Conservation (phyloP, 768 basidiomycete genomes). For the Kwoniella sp. region DNA sequence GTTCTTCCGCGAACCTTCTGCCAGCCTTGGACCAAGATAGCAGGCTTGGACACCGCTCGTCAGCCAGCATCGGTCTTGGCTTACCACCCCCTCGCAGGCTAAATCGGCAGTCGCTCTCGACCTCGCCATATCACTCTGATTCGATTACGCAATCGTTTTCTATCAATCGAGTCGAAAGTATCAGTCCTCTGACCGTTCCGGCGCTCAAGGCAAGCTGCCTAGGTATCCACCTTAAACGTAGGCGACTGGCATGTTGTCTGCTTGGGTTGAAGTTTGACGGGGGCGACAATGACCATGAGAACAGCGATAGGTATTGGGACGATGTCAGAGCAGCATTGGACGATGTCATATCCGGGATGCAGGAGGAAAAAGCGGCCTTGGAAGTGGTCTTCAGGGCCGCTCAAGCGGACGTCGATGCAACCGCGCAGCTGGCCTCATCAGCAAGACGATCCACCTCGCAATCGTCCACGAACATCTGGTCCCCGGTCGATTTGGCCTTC, state of each 20-base stretch:
- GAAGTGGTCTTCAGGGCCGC: constrained; percentile 2
- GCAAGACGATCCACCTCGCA: no score
- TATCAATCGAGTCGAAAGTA: constrained; percentile 13
- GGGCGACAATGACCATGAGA: no score
- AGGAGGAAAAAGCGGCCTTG: constrained; percentile 6
- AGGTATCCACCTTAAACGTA: constrained; percentile 37
- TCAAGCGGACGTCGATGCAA: neutral
- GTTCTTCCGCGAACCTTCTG: constrained; percentile 12
- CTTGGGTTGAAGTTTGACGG: constrained; percentile 38
- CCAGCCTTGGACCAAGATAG: no score
- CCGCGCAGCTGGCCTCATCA: neutral
- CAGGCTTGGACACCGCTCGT: no score
- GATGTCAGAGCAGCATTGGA: constrained; percentile 20
- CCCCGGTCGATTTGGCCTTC: neutral
- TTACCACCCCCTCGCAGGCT: neutral
- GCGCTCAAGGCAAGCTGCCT: constrained; percentile 41
- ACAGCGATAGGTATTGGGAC: constrained; percentile 32
- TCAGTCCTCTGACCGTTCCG: constrained; percentile 32
- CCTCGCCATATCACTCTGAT: no score
- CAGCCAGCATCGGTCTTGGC: neutral
- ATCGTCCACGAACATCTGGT: neutral
- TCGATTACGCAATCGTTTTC: no score
- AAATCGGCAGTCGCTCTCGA: no score
- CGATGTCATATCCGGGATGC: constrained; percentile 5
- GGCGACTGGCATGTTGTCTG: constrained; percentile 42